Evolutionary conservation across 2,329 filamentous ascomycete genomes (phyloP), one percentile per base, ranked within the genome.

Genomic region (Trichoderma sp.): DNA sequence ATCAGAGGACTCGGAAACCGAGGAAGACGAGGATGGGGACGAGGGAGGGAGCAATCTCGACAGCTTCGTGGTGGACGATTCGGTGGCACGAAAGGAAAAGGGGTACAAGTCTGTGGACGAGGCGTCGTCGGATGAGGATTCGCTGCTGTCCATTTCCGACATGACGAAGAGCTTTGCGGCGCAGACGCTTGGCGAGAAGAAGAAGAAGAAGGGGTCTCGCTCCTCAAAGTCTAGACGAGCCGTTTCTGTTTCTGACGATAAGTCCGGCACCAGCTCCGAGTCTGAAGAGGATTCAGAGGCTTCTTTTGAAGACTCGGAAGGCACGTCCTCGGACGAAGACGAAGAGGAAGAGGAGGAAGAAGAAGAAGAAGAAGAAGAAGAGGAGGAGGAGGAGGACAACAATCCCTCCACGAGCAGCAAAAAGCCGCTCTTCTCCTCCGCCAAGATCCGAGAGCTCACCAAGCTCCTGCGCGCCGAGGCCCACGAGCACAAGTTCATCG

Each of bases 401-500:
- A 79, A 79, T 14, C 72, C 74, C 28, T 67, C 70, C 12, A 69
- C 74, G 65, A 68, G 71, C 76, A 47, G 75, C 74, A 80, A 82
- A 7, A 79, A 81, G 5, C 34, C 34, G 30, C 81, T 90, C 41
- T 80, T 86, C 28, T 84, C 88, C 2, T 99, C 95, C 0, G 94
- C 95, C 71, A 99, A 99, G 80, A 96, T 99, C 72, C 88, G 90
- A 51, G 88, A 95, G 71, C 84, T 98, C 21, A 85, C 96, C 73
- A 83, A 87, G 67, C 91, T 99, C 59, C 85, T 99, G 9, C 85
- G 88, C 68, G 86, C 86, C 51, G 95, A 99, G 76, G 88, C 88
- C 0, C 80, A 83, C 1, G 83, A 92, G 66, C 92, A 97, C 83
- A 99, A 99, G 75, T 96, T 97, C 74, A 99, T 99, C 72, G 93